Evolutionary conservation across 441 rosid species (phyloP), one percentile per base, ranked within the genome.

Genomic region (Populus hybrid): DNA sequence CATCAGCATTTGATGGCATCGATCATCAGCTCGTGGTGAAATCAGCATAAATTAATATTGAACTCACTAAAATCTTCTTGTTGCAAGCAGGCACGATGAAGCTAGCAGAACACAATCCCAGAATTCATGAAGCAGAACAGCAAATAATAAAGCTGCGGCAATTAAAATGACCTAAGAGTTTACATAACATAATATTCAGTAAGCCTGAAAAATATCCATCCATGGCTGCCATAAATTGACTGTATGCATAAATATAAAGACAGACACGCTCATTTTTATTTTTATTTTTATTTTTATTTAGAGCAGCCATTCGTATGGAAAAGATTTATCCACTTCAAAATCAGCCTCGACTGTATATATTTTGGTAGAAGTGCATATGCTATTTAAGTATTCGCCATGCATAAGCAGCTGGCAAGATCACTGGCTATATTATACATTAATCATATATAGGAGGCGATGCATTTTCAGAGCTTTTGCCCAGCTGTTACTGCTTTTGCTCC

Each of bases 401-500:
- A 18, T 53, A 14, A 12, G 12, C 5, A 46, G 18, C 12, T 46
- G 57, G 57, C 12, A 46, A 46, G 50, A 40, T 40, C 50, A 40
- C 16, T 2, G 16, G 16, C 50, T 11, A 40, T 46, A 4, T 46
- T 46, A 46, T 53, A 18, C 21, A 53, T 18, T 6, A 53, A 0
- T 53, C 61, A 18, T 20, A 46, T 14, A 46, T 46, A 46, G 20
- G 57, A 46, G 57, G 57, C 20, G 57, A 46, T 46, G 61, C 53
- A 42, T 42, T 38, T n/a, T 77, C 65, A 66, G 67, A 66, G 67
- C 67, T 34, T 12, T 78, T 42, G 35, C 10, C 24, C 75, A n/a
- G 32, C n/a, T 72, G 34, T 21, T 50, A 66, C 14, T 50, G 68
- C 40, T 67, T 24, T 35, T 68, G 50, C 36, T 78, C 77, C 8